Evolutionary conservation across 352 stramenopile species (phyloP).

Genomic region (Pythium monospermum): DNA sequence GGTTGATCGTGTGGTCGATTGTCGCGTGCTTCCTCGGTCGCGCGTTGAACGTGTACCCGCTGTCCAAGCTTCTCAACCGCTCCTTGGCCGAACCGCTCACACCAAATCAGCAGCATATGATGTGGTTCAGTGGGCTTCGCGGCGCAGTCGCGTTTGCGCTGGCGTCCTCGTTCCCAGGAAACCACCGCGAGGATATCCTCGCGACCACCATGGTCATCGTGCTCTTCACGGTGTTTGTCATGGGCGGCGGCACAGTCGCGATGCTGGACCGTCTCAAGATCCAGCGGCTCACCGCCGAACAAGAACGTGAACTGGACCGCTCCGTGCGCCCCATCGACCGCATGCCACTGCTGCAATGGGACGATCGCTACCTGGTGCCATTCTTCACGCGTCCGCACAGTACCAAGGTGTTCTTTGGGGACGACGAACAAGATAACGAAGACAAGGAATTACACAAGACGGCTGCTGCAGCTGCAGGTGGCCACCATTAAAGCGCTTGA

Average conservation of each 20-base stretch:
- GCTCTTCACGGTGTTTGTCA: conserved; percentile 74
- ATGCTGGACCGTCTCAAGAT: conserved; percentile 64
- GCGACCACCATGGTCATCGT: conserved; percentile 79
- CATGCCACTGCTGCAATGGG: conserved; percentile 28
- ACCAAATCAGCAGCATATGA: conserved; percentile 59
- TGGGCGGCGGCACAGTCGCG: conserved; percentile 58
- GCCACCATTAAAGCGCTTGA: background rate
- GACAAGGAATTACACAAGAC: background rate
- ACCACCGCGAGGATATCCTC: conserved; percentile 40
- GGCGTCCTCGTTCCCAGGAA: conserved; percentile 49
- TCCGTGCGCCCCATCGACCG: conserved; percentile 25
- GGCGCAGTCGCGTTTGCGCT: conserved; percentile 78
- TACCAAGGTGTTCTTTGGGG: conserved; percentile 9
- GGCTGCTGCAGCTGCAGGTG: background rate
- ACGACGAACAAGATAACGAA: background rate
- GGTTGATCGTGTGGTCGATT: conserved; percentile 53
- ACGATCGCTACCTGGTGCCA: conserved; percentile 27
- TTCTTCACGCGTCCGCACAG: conserved; percentile 22
- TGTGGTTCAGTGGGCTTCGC: conserved; percentile 81
- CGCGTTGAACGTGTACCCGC: conserved; percentile 61
- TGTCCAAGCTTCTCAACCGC: conserved; percentile 29
- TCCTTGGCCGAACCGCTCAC: conserved; percentile 10
- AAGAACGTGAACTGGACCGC: conserved; percentile 25
- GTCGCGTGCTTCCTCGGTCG: conserved; percentile 49
- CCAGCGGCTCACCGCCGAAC: conserved; percentile 24